Percentiles rank a stretch among this genome's conserved stretches.
phyloP scores from a whole-genome alignment of 208 protist genomes.

The Trypanosomatidae sp. region DNA sequence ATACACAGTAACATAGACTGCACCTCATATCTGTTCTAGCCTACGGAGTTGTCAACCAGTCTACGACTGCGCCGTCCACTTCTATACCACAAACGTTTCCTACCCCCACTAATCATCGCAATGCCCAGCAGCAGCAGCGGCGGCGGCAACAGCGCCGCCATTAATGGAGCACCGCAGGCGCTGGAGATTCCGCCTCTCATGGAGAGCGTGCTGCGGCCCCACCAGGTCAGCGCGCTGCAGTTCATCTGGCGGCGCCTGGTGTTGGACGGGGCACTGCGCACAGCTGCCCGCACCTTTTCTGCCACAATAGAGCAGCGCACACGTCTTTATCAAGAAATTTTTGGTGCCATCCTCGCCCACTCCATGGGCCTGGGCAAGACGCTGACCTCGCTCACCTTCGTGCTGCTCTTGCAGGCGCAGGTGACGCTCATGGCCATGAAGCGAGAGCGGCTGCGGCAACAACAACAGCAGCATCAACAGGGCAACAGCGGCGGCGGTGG shows the following conservation, averaged over 20 bases:
- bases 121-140: no score
- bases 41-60: no score
- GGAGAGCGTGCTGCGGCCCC: conserved; percentile 45
- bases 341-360: conserved; percentile 77
- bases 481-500: background rate
- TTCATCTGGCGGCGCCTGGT: conserved; percentile 78
- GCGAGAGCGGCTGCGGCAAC: conserved; percentile 17
- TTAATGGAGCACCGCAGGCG: no score
- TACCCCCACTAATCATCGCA: no score
- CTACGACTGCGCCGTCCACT: no score
- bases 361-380: conserved; percentile 92
- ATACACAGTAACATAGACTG: no score
- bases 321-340: conserved; percentile 52
- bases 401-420: conserved; percentile 70
- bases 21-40: no score
- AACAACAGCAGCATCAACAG: conserved; percentile 5
- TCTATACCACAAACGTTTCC: no score
- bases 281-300: conserved; percentile 30
- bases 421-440: conserved; percentile 36
- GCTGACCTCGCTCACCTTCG: conserved; percentile 66
- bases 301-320: conserved; percentile 49
- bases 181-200: conserved; percentile 31
- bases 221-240: conserved; percentile 73
- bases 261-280: conserved; percentile 52
- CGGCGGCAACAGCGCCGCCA: no score